Evolutionary conservation across 2,329 filamentous ascomycete species (phyloP), one percentile per base, ranked within the genome.

Genomic region (Phaeosphaeriaceae sp.): DNA sequence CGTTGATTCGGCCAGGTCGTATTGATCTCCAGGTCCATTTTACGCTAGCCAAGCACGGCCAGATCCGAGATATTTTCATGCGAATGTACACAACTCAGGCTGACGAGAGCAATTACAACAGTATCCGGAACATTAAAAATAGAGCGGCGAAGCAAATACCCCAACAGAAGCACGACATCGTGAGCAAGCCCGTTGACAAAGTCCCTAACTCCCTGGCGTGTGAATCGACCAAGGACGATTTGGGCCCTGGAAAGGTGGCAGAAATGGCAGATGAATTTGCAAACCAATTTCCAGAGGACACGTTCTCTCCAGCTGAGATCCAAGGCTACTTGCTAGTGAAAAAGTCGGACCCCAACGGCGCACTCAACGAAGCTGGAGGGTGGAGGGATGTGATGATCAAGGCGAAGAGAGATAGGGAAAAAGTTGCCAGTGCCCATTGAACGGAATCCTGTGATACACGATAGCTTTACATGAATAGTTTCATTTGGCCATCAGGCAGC

Each of bases 21-120:
- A 20, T 37, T 15, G 45, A 42, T 15, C 32, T 20, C 4, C 26
- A 41, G n/a, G 37, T 47, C 21, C 77, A 77, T 8, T 89, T 92
- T 70, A 79, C 67, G 4, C 68, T 75, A 2, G 76, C 77, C 0
- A 74, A 71, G 26, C 59, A 60, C 20, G 65, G 68, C 1, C 76
- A 79, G 50, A 72, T 74, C 9, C 59, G 63, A 30, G 72, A 79
- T 48, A 70, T 79, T 13, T 80, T 78, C 57, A 56, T 67, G 5
- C 64, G 76, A 20, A 76, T 76, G 71, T 75, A 73, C 52, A 53
- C 28, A 48, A 56, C 26, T 17, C n/a, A 12, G 15, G 33, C 18
- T 17, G 34, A 28, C n/a, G 9, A 21, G 8, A 35, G 20, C 13
- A 28, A 36, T 12, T 16, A 6, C 16, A 41, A 38, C 41, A 20